phyloP scores from a whole-genome alignment of 2,329 filamentous ascomycete species.

The Talaromyces sp. region DNA sequence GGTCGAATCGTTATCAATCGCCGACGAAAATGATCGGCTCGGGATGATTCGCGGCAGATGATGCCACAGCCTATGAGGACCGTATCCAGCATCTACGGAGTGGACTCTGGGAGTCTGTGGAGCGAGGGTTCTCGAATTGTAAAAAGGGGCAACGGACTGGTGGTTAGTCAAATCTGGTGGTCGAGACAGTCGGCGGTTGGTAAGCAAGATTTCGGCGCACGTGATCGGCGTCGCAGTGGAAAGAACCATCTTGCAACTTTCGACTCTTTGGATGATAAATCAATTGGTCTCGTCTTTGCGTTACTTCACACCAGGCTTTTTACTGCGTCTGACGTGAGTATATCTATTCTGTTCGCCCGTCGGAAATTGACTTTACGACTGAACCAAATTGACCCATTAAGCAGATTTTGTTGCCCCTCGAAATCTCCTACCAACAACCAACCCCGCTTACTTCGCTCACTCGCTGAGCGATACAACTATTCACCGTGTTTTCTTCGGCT shows the following conservation, averaged over 20 bases:
- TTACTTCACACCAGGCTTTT: background rate
- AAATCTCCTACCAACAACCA: background rate
- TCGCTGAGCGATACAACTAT: slow-evolving; percentile 43
- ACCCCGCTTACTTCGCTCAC: slow-evolving; percentile 9
- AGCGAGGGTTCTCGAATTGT: background rate
- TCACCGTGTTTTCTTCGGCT: slow-evolving; percentile 88
- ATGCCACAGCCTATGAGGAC: slow-evolving; percentile 1
- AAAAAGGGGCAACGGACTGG: background rate
- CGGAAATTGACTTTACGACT: background rate
- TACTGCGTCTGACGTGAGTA: background rate
- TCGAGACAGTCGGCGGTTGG: slow-evolving; percentile 16
- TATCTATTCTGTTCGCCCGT: background rate
- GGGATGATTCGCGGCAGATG: background rate
- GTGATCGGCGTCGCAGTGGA: background rate
- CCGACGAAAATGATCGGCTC: background rate
- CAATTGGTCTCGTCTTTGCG: slow-evolving; percentile 2
- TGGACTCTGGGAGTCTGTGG: background rate
- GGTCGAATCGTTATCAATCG: background rate
- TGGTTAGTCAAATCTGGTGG: background rate
- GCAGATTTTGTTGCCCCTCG: background rate
- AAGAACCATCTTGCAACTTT: slow-evolving; percentile 7
- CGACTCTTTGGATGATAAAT: slow-evolving; percentile 18
- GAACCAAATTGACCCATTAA: background rate
- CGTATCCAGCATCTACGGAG: background rate
- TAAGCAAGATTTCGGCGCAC: slow-evolving; percentile 15